Percentiles rank a stretch among this genome's conserved stretches.
phyloP scores from a whole-genome alignment of 202 grass and related monocot species.

The Elaeis oleifera region DNA sequence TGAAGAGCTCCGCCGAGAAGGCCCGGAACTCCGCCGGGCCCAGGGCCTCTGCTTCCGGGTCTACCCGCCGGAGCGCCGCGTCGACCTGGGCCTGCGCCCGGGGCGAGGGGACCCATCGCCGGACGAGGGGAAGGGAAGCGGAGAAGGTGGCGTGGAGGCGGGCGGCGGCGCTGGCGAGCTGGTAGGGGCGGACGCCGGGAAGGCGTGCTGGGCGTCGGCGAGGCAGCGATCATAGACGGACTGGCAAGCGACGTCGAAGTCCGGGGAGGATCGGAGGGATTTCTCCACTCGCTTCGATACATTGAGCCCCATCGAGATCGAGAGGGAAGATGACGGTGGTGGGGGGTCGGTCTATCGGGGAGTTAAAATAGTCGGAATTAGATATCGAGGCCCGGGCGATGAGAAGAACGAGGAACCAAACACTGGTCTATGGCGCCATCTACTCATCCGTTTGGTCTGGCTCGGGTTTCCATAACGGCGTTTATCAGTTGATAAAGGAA shows the following conservation, averaged over 20 bases:
- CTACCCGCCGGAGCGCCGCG: slow-evolving; percentile 33
- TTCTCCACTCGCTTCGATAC: slow-evolving; percentile 61
- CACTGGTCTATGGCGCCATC: too few relatives aligned
- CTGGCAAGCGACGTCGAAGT: slow-evolving; percentile 48
- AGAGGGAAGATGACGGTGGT: too few relatives aligned
- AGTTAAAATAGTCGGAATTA: too few relatives aligned
- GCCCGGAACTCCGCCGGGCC: slow-evolving; percentile 28
- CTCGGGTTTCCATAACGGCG: too few relatives aligned
- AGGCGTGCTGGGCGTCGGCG: slow-evolving; percentile 35
- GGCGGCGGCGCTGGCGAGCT: slow-evolving; percentile 42
- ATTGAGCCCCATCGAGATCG: slow-evolving; percentile 43
- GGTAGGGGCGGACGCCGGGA: slow-evolving; percentile 49
- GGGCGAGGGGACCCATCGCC: slow-evolving; percentile 43
- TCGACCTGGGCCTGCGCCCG: slow-evolving; percentile 51
- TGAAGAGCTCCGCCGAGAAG: slow-evolving; percentile 55
- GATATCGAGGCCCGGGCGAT: too few relatives aligned
- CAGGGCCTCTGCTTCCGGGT: slow-evolving; percentile 20
- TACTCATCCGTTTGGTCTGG: too few relatives aligned
- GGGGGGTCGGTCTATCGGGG: too few relatives aligned
- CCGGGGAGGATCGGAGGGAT: slow-evolving; percentile 35
- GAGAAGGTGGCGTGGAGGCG: slow-evolving; percentile 39
- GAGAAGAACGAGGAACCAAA: too few relatives aligned
- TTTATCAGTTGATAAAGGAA: too few relatives aligned
- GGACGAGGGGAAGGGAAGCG: slow-evolving; percentile 35
- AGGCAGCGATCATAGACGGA: slow-evolving; percentile 40